Percentiles rank a stretch among this genome's conserved stretches.
Evolutionary conservation across 2,329 filamentous ascomycete species (phyloP).

Genomic region (Pseudopyrenochaeta lycopersici): DNA sequence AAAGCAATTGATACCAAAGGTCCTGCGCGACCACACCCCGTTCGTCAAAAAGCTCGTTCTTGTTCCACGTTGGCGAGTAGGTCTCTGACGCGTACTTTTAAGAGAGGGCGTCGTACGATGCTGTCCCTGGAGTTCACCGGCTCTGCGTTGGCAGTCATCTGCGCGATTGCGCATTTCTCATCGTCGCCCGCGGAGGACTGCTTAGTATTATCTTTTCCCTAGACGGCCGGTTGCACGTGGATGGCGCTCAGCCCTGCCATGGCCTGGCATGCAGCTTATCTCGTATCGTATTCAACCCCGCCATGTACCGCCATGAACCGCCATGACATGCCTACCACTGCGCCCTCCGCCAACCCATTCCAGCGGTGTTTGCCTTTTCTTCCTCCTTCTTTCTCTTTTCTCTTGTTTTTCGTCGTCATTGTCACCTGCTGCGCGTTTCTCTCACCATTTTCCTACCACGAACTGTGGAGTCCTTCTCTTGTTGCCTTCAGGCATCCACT

Average conservation of each 20-base stretch:
- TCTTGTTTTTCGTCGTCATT: neutral
- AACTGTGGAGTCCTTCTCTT: neutral
- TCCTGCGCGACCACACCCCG: neutral
- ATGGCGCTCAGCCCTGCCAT: slow-evolving; percentile 16
- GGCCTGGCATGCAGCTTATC: slow-evolving; percentile 8
- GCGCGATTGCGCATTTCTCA: slow-evolving; percentile 22
- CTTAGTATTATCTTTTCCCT: neutral
- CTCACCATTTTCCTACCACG: neutral
- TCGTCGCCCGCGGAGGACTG: slow-evolving; percentile 7
- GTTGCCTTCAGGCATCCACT: slow-evolving; percentile 23
- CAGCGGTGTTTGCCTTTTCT: slow-evolving; percentile 15
- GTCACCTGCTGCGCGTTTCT: slow-evolving; percentile 5
- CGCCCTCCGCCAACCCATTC: slow-evolving; percentile 8
- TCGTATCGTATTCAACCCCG: slow-evolving; percentile 12
- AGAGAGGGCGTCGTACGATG: neutral
- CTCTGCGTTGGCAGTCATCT: slow-evolving; percentile 9
- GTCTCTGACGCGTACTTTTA: too few species aligned
- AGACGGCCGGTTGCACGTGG: slow-evolving; percentile 1
- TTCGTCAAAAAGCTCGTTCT: neutral
- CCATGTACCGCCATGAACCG: slow-evolving; percentile 11
- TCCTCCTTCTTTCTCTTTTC: neutral
- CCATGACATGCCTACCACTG: slow-evolving; percentile 6
- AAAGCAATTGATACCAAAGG: slow-evolving; percentile 12
- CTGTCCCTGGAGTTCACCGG: slow-evolving; percentile 5
- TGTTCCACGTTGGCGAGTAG: too few species aligned